phyloP scores from a whole-genome alignment of 805 yeast genomes.

The Myxozyma nipponensis region DNA sequence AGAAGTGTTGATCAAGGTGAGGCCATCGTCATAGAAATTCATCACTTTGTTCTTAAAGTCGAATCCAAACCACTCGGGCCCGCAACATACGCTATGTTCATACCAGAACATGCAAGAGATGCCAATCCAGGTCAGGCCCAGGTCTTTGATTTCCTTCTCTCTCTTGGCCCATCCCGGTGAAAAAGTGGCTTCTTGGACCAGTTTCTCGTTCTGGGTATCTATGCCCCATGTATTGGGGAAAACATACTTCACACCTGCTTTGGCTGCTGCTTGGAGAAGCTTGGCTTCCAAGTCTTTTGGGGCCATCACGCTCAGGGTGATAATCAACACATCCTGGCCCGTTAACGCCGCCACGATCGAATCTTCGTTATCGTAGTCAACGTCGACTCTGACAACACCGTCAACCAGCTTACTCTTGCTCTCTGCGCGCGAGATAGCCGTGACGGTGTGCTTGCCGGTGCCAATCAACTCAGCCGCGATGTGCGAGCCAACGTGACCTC shows the following conservation, averaged over 20 bases:
- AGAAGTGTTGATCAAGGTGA: slow-evolving; percentile 1
- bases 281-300: slow-evolving; percentile 2
- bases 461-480: slow-evolving; percentile 4
- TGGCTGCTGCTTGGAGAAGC: slow-evolving; percentile 9
- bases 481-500: neutral
- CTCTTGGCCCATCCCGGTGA: neutral
- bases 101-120: slow-evolving; percentile 8
- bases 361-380: slow-evolving; percentile 6
- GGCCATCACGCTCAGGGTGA: slow-evolving; percentile 7
- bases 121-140: slow-evolving; percentile 5
- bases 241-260: slow-evolving; percentile 5
- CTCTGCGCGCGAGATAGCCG: slow-evolving; percentile 4
- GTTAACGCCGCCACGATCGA: slow-evolving; percentile 1
- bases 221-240: slow-evolving; percentile 10
- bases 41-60: slow-evolving; percentile 1
- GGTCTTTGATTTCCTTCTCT: neutral
- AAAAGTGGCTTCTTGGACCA: neutral
- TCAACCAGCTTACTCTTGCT: slow-evolving; percentile 7
- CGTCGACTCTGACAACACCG: neutral
- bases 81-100: slow-evolving; percentile 2
- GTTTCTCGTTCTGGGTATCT: neutral
- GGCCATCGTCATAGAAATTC: slow-evolving; percentile 8
- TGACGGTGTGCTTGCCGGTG: slow-evolving; percentile 5
- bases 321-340: slow-evolving; percentile 5
- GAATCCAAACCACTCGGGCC: neutral